Conservation (phyloP, 2,329 filamentous ascomycete genomes). For the Fusarium sp. region DNA sequence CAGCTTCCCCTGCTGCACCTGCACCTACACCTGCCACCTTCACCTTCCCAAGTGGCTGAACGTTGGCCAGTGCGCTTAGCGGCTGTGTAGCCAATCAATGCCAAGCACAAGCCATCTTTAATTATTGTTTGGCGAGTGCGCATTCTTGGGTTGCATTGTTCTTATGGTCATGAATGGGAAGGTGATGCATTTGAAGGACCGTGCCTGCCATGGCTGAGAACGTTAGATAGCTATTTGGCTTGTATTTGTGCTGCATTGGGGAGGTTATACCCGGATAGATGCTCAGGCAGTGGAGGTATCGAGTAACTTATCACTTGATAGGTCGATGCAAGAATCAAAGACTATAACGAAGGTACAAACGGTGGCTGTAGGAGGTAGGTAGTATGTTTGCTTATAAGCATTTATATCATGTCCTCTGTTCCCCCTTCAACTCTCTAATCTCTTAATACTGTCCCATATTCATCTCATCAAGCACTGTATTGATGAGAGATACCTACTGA, state of each 20-base stretch:
- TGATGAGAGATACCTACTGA: slow-evolving; percentile 3
- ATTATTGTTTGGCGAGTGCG: slow-evolving; percentile 13
- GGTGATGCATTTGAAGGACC: slow-evolving; percentile 1
- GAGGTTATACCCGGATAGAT: slow-evolving; percentile 16
- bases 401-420: background rate
- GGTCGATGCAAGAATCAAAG: slow-evolving; percentile 2
- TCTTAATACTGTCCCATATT: background rate
- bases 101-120: slow-evolving; percentile 24
- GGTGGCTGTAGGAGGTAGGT: background rate
- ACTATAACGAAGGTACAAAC: background rate
- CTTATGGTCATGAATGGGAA: slow-evolving; percentile 30
- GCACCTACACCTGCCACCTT: slow-evolving; percentile 23
- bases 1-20: slow-evolving; percentile 14
- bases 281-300: background rate
- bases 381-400: background rate
- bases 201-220: slow-evolving; percentile 27
- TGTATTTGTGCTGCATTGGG: slow-evolving; percentile 11
- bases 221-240: slow-evolving; percentile 8
- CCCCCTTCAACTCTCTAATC: background rate
- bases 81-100: slow-evolving; percentile 42
- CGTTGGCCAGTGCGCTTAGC: slow-evolving; percentile 37
- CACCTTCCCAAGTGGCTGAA: slow-evolving; percentile 20
- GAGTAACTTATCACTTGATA: background rate
- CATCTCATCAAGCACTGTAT: background rate
- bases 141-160: slow-evolving; percentile 3